Evolutionary conservation across 148 eudicot genomes (phyloP), one percentile per base, ranked within the genome.

Genomic region (Rhododendron kiyosumense): DNA sequence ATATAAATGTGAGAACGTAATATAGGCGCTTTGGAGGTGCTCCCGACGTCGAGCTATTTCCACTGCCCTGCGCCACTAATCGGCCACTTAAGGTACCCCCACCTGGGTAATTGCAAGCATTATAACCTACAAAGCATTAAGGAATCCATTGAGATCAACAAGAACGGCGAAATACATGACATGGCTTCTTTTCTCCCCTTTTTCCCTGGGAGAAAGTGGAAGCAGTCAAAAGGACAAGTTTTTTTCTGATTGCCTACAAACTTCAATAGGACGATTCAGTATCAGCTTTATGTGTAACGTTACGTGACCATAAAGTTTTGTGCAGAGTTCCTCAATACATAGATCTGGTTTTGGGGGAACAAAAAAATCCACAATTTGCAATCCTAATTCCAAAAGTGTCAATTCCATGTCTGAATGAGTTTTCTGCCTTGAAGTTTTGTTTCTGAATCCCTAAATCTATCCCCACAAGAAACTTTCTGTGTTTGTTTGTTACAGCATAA

Each of bases 51-150:
- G 41, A 28, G 76, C 20, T 71, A 13, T 30, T 32, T 71, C 20
- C 38, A 30, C 20, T 14, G 38, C 14, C 76, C 41, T 71, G 76
- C 76, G 41, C 38, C 38, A 4, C 76, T 18, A 34, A 17, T 75
- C 46, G 38, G 12, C 83, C 38, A 7, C 22, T 85, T 87, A 87
- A 84, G 78, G 89, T 76, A 71, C 43, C 78, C 84, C 92, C 94
- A 85, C 90, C 87, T 81, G 91, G 93, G 83, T 89, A 92, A 84
- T 85, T 88, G 84, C 98, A 92, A 80, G 89, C 87, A 87, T 87
- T 86, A 81, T 92, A 89, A 92, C 96, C 98, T 94, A 85, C 86
- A 82, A 81, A 7, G 32, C 83, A 46, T 3, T 41, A 32, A 28
- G 78, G 15, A 24, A 73, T 73, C 41, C 22, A 15, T 30, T 28